Evolutionary conservation across 116 monocot species (phyloP).

Genomic region (Thalassia testudinum): DNA sequence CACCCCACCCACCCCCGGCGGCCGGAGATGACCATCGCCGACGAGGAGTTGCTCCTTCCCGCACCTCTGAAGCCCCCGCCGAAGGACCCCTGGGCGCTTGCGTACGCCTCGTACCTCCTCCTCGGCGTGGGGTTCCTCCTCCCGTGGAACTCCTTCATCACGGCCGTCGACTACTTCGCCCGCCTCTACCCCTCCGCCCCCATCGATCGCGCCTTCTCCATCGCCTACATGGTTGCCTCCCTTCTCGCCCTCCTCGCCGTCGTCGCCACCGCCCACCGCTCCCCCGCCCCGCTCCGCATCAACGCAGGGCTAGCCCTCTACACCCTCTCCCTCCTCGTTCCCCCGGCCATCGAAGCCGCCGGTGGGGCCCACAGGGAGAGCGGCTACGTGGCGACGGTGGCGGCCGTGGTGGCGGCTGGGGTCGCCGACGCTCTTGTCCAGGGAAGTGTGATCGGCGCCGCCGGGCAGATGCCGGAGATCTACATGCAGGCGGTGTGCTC

Average conservation of each 20-base stretch:
- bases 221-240: slow-evolving; percentile 44
- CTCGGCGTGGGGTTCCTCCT: not conserved
- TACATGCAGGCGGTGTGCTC: slow-evolving; percentile 56
- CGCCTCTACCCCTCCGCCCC: slow-evolving; percentile 45
- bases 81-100: not conserved
- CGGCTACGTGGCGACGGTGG: slow-evolving; percentile 17
- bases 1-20: too few relatives aligned
- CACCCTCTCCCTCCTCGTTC: slow-evolving; percentile 21
- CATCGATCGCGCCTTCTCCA: slow-evolving; percentile 55
- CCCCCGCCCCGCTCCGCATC: slow-evolving; percentile 25
- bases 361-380: slow-evolving; percentile 17
- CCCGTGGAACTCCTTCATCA: slow-evolving; percentile 6
- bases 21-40: too few relatives aligned
- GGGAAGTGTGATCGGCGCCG: slow-evolving; percentile 53
- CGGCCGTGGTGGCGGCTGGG: too few relatives aligned
- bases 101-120: not conserved
- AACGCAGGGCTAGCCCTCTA: slow-evolving; percentile 37
- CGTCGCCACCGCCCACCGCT: slow-evolving; percentile 26
- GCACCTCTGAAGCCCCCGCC: too few relatives aligned
- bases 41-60: too few relatives aligned
- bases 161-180: slow-evolving; percentile 59
- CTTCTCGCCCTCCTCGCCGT: slow-evolving; percentile 27
- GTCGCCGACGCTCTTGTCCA: slow-evolving; percentile 46
- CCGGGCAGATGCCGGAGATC: slow-evolving; percentile 44
- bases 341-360: slow-evolving; percentile 30